These are phyloP conservation scores for Phyllosticta citribraziliensis DNA, from an alignment of 2,329 filamentous ascomycete genomes.

Conservation along the genomic window DNA sequence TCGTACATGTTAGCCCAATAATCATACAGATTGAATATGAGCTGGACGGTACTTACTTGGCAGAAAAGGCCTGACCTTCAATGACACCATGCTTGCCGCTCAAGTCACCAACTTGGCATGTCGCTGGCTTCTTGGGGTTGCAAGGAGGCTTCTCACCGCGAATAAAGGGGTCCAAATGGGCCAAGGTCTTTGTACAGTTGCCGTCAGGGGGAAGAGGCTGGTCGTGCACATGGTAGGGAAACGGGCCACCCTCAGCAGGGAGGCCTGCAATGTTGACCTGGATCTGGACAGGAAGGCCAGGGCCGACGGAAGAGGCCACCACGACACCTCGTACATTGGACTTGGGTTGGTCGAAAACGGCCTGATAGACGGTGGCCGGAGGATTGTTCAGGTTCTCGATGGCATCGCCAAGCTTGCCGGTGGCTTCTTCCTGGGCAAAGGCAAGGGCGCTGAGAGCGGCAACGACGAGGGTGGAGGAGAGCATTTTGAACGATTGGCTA, in stretches of 20 bases:
- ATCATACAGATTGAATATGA: not conserved
- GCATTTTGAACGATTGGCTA: slow-evolving; percentile 1
- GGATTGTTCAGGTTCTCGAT: slow-evolving; percentile 29
- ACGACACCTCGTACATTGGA: slow-evolving; percentile 27
- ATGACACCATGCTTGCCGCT: slow-evolving; percentile 37
- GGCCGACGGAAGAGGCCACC: slow-evolving; percentile 20
- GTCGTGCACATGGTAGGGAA: slow-evolving; percentile 39
- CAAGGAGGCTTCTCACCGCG: slow-evolving; percentile 30
- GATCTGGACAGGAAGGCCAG: slow-evolving; percentile 32
- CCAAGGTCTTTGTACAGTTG: slow-evolving; percentile 34
- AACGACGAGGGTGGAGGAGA: slow-evolving; percentile 17
- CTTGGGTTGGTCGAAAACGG: slow-evolving; percentile 23
- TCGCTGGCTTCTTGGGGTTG: slow-evolving; percentile 25
- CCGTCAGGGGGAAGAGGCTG: slow-evolving; percentile 31
- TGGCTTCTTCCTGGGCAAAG: slow-evolving; percentile 18
- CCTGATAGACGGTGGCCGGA: slow-evolving; percentile 29
- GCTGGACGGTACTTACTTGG: slow-evolving; percentile 16
- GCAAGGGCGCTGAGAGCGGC: slow-evolving; percentile 16
- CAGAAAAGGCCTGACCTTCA: slow-evolving; percentile 19
- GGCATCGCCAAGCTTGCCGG: slow-evolving; percentile 21
- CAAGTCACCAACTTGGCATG: slow-evolving; percentile 37
- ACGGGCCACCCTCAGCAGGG: slow-evolving; percentile 33
- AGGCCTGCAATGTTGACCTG: slow-evolving; percentile 31
- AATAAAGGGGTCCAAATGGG: slow-evolving; percentile 35
- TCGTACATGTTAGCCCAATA: not conserved